A percentile compares a stretch with the other conserved stretches of the same genome.
Conservation (phyloP, 768 basidiomycete species). For the Chiua virens region DNA sequence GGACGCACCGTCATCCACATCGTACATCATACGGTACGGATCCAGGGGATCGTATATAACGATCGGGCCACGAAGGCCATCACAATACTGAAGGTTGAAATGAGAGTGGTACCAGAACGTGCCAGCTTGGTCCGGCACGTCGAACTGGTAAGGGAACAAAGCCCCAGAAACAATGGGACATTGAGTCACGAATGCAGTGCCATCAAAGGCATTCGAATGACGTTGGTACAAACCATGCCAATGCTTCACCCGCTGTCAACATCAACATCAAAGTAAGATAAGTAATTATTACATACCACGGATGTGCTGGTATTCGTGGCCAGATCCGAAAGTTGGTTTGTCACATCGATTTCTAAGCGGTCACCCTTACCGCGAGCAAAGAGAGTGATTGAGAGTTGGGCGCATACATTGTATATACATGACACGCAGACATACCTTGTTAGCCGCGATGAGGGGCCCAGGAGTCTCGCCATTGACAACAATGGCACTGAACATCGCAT, state of each 20-base stretch:
- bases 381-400: not conserved
- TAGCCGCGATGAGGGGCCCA: conserved; percentile 40
- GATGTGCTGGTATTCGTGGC: conserved; percentile 42
- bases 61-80: conserved; percentile 50
- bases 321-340: conserved; percentile 37
- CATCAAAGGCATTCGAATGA: conserved; percentile 44
- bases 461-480: conserved; percentile 42
- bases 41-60: conserved; percentile 46
- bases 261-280: not conserved
- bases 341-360: conserved; percentile 42
- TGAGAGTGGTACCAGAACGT: conserved; percentile 54
- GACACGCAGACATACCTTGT: conserved; percentile 31
- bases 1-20: conserved; percentile 37
- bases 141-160: conserved; percentile 41
- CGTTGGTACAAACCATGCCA: conserved; percentile 52
- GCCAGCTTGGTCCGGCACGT: conserved; percentile 25
- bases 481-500: conserved; percentile 31
- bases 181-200: conserved; percentile 46
- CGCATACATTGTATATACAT: not conserved
- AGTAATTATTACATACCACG: conserved; percentile 31
- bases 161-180: conserved; percentile 42
- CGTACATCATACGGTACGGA: conserved; percentile 31
- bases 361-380: conserved; percentile 30
- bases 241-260: conserved; percentile 22
- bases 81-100: conserved; percentile 52